Evolutionary conservation across 176 grass and related monocot genomes (phyloP).

Genomic region (Ensete ventricosum): DNA sequence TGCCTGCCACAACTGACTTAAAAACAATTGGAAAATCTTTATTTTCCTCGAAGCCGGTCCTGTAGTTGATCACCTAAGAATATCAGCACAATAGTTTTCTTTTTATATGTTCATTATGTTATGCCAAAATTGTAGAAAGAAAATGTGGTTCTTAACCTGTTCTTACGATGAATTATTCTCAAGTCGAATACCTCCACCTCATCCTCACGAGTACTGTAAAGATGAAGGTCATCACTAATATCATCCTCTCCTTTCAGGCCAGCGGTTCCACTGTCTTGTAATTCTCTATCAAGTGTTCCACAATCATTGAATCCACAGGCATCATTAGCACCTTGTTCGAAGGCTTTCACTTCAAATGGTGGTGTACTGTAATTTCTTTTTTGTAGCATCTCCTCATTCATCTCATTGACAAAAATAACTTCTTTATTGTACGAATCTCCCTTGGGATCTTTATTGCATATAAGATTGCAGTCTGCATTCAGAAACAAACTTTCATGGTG

Average conservation of each 20-base stretch:
- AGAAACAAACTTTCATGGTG: constrained; percentile 16
- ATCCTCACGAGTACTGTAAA: constrained; percentile 56
- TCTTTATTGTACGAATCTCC: constrained; percentile 14
- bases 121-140: constrained; percentile 3
- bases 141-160: constrained; percentile 45
- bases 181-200: constrained; percentile 79
- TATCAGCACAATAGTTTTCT: constrained; percentile 40
- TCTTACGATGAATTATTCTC: constrained; percentile 97
- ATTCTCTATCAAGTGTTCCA: constrained; percentile 28
- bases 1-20: constrained; percentile 76
- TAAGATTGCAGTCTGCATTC: constrained; percentile 24
- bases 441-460: constrained; percentile 16
- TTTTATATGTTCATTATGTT: constrained; percentile 6
- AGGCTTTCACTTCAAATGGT: constrained; percentile 32
- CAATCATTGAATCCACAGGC: constrained; percentile 37
- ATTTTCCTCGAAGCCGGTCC: constrained; percentile 96
- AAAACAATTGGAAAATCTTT: constrained; percentile 84
- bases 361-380: constrained; percentile 39
- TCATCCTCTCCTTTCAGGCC: constrained; percentile 43
- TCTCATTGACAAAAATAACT: constrained; percentile 23
- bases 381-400: constrained; percentile 32
- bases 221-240: constrained; percentile 38
- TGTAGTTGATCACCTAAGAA: constrained; percentile 33
- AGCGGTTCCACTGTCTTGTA: constrained; percentile 20
- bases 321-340: constrained; percentile 27